Conservation (phyloP, 495 filamentous ascomycete genomes). For the Aspergillus carlsbadensis region DNA sequence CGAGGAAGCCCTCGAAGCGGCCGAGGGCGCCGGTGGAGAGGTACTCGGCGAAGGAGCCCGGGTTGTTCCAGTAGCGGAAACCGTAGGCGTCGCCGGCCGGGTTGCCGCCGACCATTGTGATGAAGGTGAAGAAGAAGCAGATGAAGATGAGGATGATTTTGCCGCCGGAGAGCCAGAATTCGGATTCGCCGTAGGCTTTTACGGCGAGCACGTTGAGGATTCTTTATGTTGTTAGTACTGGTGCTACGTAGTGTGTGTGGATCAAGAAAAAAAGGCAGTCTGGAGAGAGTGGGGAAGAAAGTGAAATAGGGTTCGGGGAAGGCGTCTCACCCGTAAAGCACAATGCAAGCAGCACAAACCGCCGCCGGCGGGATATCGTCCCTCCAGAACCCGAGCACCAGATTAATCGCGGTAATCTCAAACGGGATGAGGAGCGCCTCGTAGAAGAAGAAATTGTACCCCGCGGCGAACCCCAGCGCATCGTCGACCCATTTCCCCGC, state of each 20-base stretch:
- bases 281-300: too few species aligned
- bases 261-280: too few species aligned
- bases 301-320: too few species aligned
- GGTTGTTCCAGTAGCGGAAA: constrained; percentile 56
- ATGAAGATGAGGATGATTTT: constrained; percentile 69
- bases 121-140: constrained; percentile 36
- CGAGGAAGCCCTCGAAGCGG: constrained; percentile 69
- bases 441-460: constrained; percentile 63
- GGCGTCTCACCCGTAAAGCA: constrained; percentile 32
- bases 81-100: constrained; percentile 67
- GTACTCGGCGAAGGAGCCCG: constrained; percentile 41
- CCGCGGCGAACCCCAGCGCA: constrained; percentile 51
- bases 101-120: constrained; percentile 72
- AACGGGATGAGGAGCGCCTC: constrained; percentile 70
- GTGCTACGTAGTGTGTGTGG: too few species aligned
- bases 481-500: constrained; percentile 50
- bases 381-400: constrained; percentile 69
- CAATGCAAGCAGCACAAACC: constrained; percentile 56
- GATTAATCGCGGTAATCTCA: constrained; percentile 67
- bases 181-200: constrained; percentile 64
- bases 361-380: constrained; percentile 60
- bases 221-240: constrained; percentile 5
- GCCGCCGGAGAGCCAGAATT: constrained; percentile 66
- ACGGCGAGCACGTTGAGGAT: constrained; percentile 45
- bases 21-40: constrained; percentile 59